Base-by-base conservation (phyloP, 1,139 yeast genomes). In the Pichiaceae sp. region DNA sequence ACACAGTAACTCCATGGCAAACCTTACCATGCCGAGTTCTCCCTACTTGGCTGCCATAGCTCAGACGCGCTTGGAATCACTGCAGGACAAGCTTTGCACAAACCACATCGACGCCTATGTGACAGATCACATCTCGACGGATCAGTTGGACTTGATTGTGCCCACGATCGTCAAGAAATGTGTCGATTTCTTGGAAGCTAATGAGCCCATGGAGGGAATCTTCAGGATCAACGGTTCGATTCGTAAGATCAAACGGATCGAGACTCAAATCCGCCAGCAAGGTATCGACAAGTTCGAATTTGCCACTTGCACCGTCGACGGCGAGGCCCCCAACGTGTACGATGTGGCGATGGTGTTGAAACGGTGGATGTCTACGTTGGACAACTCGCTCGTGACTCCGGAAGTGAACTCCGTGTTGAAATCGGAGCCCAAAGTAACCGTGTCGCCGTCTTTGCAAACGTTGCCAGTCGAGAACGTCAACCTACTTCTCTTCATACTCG, bases 321-420 rank as follows among this genome's bases (percentile, higher is more conserved):
- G 43, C 12, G 48, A 46, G 16, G 35, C 28, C 4, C 45, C 53
- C 2, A 49, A 46, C 28, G 32, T 49, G n/a, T 55, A 57, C 42
- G 64, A 60, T 42, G 56, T 56, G 11, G 57, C 63, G 2, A 59
- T 59, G 46, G 43, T 60, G 15, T 45, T 60, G 40, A 60, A 60
- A 42, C 48, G 64, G 37, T 60, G 59, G 55, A 46, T 60, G 18
- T 47, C 54, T 2, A 49, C 49, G 37, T 39, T 56, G 30, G 53
- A 48, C 4, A 49, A 49, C 30, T 56, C 55, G 8, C 37, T 57
- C 17, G 47, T 57, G 14, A 48, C 56, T 14, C 24, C 42, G 3
- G 33, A 41, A 4, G 51, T 52, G 14, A 47, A 47, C 29, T 28
- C 37, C 17, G 31, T 32, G 4, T 33, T 49, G 29, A 49, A 48